A percentile compares a stretch with the other conserved stretches of the same genome.
Conservation (phyloP, 148 eudicot genomes). For the Dianthus caryophyllus region DNA sequence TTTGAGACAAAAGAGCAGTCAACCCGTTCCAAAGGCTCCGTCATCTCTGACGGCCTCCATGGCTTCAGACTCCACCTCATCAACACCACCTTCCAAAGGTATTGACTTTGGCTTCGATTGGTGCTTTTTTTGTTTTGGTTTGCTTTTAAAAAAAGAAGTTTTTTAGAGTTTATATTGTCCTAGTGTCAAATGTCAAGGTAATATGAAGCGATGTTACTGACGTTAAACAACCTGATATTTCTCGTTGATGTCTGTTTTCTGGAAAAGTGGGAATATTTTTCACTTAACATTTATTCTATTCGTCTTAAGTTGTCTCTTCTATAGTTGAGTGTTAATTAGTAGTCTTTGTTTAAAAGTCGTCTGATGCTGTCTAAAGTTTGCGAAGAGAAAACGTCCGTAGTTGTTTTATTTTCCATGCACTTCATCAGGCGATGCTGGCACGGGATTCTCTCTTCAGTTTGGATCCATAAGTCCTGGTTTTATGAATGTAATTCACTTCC, state of each 20-base stretch:
- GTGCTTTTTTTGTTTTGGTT: background rate
- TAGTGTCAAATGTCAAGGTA: no score
- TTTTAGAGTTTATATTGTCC: no score
- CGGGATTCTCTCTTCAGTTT: constrained; percentile 74
- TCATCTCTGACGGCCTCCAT: constrained; percentile 38
- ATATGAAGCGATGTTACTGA: no score
- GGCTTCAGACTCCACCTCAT: constrained; percentile 39
- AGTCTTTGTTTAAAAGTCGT: no score
- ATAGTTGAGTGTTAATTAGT: no score
- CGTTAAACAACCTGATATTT: no score
- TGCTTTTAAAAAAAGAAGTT: no score
- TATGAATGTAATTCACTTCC: constrained; percentile 62
- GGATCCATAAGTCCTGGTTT: constrained; percentile 74
- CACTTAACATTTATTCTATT: no score
- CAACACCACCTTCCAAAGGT: constrained; percentile 64
- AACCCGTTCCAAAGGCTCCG: constrained; percentile 44
- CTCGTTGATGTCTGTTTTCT: background rate
- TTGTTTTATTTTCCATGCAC: background rate
- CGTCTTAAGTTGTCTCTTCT: no score
- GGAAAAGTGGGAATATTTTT: no score
- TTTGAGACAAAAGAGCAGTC: constrained; percentile 38
- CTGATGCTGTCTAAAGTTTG: no score
- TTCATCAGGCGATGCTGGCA: constrained; percentile 50
- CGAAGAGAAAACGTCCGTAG: no score
- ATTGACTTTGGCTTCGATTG: constrained; percentile 7